A percentile compares a stretch with the other conserved stretches of the same genome.
phyloP scores from a whole-genome alignment of 768 basidiomycete genomes.

The Leucosporidium yakuticum region DNA sequence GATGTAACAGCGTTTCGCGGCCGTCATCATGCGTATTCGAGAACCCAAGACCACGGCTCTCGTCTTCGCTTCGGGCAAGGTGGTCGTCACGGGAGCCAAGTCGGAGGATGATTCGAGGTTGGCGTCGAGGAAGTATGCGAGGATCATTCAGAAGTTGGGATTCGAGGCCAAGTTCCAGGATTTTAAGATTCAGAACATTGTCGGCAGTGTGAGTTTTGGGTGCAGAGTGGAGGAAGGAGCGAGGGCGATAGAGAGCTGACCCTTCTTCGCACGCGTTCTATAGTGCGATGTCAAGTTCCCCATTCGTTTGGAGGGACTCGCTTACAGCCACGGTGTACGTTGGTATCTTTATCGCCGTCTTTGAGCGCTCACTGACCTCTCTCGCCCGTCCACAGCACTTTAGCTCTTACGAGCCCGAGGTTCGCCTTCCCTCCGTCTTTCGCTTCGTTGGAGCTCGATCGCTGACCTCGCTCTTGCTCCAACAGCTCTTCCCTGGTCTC shows the following conservation, averaged over 20 bases:
- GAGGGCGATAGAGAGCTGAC: not conserved
- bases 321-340: conserved; percentile 90
- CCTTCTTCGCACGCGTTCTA: no score
- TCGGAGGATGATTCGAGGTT: conserved; percentile 95
- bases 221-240: not conserved
- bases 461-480: conserved; percentile 16
- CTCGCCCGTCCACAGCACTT: conserved; percentile 19
- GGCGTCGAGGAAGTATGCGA: conserved; percentile 96
- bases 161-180: conserved; percentile 99
- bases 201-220: conserved; percentile 55
- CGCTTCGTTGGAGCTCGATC: not conserved
- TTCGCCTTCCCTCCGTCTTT: conserved; percentile 2
- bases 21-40: conserved; percentile 99
- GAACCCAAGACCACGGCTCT: conserved; percentile 99
- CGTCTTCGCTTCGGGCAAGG: conserved; percentile 99
- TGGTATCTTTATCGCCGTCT: not conserved
- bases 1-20: conserved; percentile 92
- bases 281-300: conserved; percentile 96
- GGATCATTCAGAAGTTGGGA: conserved; percentile 98
- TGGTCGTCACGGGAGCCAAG: conserved; percentile 99
- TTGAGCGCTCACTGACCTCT: not conserved
- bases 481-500: conserved; percentile 90
- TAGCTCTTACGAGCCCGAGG: conserved; percentile 28
- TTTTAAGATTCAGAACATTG: conserved; percentile 99
- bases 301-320: conserved; percentile 91